phyloP scores from a whole-genome alignment of 2,329 filamentous ascomycete species.

The Corinectria fuckeliana region DNA sequence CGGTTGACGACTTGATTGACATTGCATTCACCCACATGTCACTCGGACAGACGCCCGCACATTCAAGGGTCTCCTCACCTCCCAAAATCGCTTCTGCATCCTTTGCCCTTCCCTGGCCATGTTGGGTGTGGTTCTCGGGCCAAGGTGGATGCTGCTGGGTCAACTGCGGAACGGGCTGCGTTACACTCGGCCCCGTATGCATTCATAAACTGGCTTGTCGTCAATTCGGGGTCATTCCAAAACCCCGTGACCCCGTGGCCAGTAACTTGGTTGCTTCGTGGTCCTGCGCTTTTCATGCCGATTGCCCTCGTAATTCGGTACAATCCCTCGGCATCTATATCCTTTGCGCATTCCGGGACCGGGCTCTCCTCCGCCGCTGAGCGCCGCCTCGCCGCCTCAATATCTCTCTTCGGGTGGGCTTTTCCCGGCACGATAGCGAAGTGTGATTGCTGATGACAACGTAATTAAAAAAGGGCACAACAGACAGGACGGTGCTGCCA shows the following conservation, averaged over 20 bases:
- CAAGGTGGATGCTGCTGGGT: background rate
- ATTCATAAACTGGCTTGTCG: background rate
- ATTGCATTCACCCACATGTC: background rate
- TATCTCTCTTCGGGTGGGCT: constrained; percentile 19
- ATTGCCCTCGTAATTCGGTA: background rate
- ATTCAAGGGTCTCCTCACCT: background rate
- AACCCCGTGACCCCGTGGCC: no score
- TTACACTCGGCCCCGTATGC: background rate
- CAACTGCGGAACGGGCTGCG: background rate
- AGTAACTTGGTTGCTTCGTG: no score
- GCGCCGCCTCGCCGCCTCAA: constrained; percentile 24
- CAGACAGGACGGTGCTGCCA: background rate
- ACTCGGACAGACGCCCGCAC: background rate
- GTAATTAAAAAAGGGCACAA: background rate
- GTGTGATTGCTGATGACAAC: constrained; percentile 4
- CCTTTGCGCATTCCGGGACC: background rate
- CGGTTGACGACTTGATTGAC: background rate
- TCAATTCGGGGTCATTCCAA: background rate
- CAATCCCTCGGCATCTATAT: background rate
- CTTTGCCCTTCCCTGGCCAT: background rate
- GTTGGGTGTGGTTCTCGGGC: background rate
- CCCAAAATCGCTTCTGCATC: background rate
- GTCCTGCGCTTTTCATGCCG: background rate
- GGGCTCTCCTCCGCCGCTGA: constrained; percentile 5
- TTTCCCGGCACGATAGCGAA: constrained; percentile 4